These are phyloP conservation scores for Phytomonas sp. DNA, from an alignment of 208 protist genomes.

Conservation along the genomic window DNA sequence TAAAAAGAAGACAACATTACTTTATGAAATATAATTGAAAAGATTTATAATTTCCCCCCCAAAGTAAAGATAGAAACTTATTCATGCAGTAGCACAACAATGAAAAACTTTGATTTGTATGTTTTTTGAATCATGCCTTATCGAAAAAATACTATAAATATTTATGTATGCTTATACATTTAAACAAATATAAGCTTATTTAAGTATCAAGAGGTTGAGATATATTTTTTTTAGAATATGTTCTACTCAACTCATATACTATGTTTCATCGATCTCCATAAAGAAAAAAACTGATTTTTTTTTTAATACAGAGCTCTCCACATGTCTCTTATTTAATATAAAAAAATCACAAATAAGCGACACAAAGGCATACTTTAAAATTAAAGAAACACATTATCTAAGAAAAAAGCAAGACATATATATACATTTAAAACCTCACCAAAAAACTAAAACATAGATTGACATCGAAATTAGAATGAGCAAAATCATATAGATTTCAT, in stretches of 20 bases:
- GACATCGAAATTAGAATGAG: neutral
- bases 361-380: constrained; percentile 5
- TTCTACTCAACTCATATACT: too few relatives aligned
- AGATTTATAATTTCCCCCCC: too few relatives aligned
- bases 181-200: constrained; percentile 2
- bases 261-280: neutral
- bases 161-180: neutral
- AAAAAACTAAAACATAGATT: neutral
- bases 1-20: neutral
- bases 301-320: neutral
- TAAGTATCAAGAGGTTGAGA: neutral
- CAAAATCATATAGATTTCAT: neutral
- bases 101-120: neutral
- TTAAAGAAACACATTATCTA: neutral
- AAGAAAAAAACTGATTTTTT: neutral
- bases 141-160: constrained; percentile 1
- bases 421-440: constrained; percentile 1
- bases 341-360: constrained; percentile 3
- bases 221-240: constrained; percentile 5
- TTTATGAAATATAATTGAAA: too few relatives aligned
- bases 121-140: neutral
- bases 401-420: neutral
- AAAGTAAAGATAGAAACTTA: too few relatives aligned
- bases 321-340: neutral
- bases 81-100: neutral